Evolutionary conservation across 2,329 filamentous ascomycete genomes (phyloP).

Genomic region (Pyrenophora tritici-repentis): DNA sequence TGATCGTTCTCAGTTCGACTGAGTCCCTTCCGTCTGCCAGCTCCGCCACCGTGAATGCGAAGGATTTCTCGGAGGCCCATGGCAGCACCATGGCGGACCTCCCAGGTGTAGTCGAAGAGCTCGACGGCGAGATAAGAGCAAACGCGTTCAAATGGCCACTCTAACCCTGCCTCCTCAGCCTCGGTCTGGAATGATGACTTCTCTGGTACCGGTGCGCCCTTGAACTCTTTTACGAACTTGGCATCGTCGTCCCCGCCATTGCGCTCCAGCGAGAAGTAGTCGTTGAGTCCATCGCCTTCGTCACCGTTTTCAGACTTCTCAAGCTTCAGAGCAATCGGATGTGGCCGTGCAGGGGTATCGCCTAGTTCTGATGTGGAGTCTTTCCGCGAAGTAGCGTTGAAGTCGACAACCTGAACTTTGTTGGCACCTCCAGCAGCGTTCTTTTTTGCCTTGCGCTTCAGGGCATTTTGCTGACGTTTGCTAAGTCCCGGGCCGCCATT

Average conservation of each 20-base stretch:
- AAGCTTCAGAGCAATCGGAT: conserved; percentile 59
- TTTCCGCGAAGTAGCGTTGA: conserved; percentile 69
- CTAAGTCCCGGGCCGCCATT: conserved; percentile 63
- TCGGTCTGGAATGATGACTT: conserved; percentile 85
- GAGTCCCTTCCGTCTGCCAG: conserved; percentile 76
- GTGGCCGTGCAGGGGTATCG: conserved; percentile 54
- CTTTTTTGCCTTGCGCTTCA: conserved; percentile 92
- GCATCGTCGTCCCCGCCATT: conserved; percentile 82
- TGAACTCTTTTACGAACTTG: conserved; percentile 94
- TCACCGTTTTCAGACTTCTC: conserved; percentile 66
- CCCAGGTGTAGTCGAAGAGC: conserved; percentile 91
- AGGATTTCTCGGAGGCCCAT: conserved; percentile 93
- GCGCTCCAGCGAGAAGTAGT: conserved; percentile 91
- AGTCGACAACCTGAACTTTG: conserved; percentile 87
- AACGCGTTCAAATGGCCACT: conserved; percentile 93
- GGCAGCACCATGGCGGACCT: conserved; percentile 92
- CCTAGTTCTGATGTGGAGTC: conserved; percentile 65
- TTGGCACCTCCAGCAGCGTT: conserved; percentile 87
- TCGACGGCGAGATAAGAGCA: conserved; percentile 94
- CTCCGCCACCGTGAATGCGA: conserved; percentile 86
- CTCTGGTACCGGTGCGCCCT: conserved; percentile 78
- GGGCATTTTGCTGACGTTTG: conserved; percentile 88
- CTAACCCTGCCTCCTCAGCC: conserved; percentile 73
- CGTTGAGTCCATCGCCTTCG: conserved; percentile 55
- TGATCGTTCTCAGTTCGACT: conserved; percentile 74